A percentile compares a stretch with the other conserved stretches of the same genome.
These are phyloP conservation scores for Pseudotsuga menziesii DNA, from an alignment of 75 land plant species.

Conservation along the genomic window DNA sequence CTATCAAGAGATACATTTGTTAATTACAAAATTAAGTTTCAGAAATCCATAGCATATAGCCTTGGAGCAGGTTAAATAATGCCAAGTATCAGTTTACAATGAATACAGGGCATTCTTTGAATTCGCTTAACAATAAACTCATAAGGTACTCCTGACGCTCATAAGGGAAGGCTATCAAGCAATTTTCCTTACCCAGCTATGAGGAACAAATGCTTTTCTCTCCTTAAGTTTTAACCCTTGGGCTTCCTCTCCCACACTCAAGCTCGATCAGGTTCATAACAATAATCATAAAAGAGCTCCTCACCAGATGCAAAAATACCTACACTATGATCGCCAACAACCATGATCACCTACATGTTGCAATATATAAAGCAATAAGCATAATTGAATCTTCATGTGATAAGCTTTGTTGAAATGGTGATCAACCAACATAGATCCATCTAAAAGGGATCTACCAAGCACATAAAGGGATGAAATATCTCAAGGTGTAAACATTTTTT, in stretches of 20 bases:
- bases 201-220: constrained; percentile 46
- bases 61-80: neutral
- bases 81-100: neutral
- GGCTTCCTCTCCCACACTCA: constrained; percentile 88
- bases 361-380: neutral
- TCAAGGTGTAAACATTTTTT: too few relatives aligned
- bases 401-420: neutral
- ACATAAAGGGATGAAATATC: too few relatives aligned
- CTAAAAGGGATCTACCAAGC: too few relatives aligned
- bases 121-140: neutral
- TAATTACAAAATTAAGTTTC: neutral
- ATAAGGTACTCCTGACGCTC: neutral
- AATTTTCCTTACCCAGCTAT: constrained; percentile 79
- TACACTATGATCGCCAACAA: constrained; percentile 96
- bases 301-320: constrained; percentile 96
- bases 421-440: too few relatives aligned
- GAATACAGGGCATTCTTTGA: neutral
- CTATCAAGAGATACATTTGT: neutral
- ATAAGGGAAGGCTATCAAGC: constrained; percentile 20
- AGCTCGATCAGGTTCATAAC: constrained; percentile 86
- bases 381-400: neutral
- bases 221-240: constrained; percentile 51
- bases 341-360: constrained; percentile 73
- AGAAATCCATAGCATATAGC: neutral
- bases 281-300: constrained; percentile 95